A percentile compares a stretch with the other conserved stretches of the same genome.
These are phyloP conservation scores for Aspergillus cavernicola DNA, from an alignment of 495 filamentous ascomycete species.

Conservation along the genomic window DNA sequence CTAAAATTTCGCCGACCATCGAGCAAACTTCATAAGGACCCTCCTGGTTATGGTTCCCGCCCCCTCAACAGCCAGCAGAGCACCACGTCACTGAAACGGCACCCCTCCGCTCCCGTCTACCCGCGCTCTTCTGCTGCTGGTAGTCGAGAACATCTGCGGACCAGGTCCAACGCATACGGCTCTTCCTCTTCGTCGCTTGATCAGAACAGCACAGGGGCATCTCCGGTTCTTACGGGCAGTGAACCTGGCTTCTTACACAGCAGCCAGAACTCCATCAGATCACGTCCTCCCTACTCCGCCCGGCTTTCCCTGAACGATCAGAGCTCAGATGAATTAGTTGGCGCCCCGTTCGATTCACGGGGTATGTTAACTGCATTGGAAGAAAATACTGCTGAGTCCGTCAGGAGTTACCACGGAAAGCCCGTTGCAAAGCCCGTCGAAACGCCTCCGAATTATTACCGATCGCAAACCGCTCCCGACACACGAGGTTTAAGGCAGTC, in stretches of 20 bases:
- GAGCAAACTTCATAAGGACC: conserved; percentile 49
- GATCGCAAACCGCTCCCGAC: conserved; percentile 57
- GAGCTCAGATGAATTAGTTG: conserved; percentile 67
- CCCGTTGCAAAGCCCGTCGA: conserved; percentile 19
- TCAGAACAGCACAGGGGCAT: conserved; percentile 44
- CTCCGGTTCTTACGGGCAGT: conserved; percentile 41
- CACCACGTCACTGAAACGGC: conserved; percentile 55
- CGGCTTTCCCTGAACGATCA: conserved; percentile 56
- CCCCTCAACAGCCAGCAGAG: conserved; percentile 45
- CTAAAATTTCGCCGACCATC: conserved; percentile 47
- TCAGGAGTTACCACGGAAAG: conserved; percentile 18
- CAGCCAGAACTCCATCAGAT: conserved; percentile 27
- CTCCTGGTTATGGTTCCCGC: conserved; percentile 42
- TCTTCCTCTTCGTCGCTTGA: conserved; percentile 53
- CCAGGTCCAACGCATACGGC: conserved; percentile 50
- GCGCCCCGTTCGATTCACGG: conserved; percentile 64
- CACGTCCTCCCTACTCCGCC: conserved; percentile 36
- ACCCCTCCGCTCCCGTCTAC: conserved; percentile 65
- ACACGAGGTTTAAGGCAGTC: conserved; percentile 69
- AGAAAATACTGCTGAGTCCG: conserved; percentile 56
- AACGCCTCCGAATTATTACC: conserved; percentile 48
- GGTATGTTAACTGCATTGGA: conserved; percentile 63
- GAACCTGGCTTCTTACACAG: conserved; percentile 36
- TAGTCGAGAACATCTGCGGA: conserved; percentile 47
- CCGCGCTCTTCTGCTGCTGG: conserved; percentile 39